Evolutionary conservation across 495 filamentous ascomycete genomes (phyloP), one percentile per base, ranked within the genome.

Genomic region (Penicillium flavigenum): DNA sequence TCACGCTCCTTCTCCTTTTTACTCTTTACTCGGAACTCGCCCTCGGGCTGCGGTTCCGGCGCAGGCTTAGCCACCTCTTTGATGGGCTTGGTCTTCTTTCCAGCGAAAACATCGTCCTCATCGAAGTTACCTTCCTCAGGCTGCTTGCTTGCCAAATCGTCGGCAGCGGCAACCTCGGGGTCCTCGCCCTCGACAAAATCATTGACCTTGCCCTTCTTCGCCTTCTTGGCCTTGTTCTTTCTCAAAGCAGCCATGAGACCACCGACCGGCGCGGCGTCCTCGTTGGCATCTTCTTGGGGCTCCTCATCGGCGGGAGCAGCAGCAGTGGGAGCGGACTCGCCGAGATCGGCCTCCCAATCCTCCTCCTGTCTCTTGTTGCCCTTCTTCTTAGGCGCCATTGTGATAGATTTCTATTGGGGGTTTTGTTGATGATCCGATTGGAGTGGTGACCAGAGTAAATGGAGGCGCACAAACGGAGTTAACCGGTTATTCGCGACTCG

Each of bases 1-100:
- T 92, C 91, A 77, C 87, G 92, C 74, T 97, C 92, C 79, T 97
- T 97, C 67, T 92, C 89, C 73, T 96, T 96, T 83, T 98, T 97
- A 14, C 87, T 92, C 76, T 96, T 85, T 59, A 96, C 77, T 51
- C 83, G 81, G 51, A 87, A 87, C 31, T 79, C 89, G 14, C 67
- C 75, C 0, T 83, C 85, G 3, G 77, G 81, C 31, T 80, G 32
- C 14, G 4, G 82, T 0, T 73, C 80, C 24, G 74, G 74, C 20
- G 70, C 70, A 22, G 80, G 74, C n/a, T 78, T 57, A 38, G 62
- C 63, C 34, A 63, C 63, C 43, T 75, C 73, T 58, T 73, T 71
- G 54, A 84, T 83, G 51, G 81, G 80, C 68, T 85, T 86, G 72
- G 85, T 85, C 17, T 72, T 72, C 62, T 86, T 84, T 57, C 87